Conservation (phyloP, 2,329 filamentous ascomycete species). For the Monosporascus sp. region DNA sequence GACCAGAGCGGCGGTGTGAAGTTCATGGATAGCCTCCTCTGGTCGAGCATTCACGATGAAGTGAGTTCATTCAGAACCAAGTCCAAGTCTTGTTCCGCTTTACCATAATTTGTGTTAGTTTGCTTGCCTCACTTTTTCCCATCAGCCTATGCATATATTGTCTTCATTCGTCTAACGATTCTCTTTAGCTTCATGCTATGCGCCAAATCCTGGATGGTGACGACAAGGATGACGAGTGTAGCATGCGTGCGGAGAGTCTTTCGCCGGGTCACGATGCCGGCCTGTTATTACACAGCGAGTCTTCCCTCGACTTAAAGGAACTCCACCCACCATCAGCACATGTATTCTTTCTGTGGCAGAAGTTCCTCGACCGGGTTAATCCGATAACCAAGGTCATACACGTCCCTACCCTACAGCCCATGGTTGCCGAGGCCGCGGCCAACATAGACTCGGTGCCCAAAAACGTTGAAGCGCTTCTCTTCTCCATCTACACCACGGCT, state of each 20-base stretch:
- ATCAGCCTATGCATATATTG: not conserved
- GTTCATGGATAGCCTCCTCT: conserved; percentile 54
- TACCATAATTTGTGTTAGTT: too few species aligned
- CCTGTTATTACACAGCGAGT: conserved; percentile 41
- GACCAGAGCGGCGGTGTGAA: conserved; percentile 47
- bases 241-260: conserved; percentile 36
- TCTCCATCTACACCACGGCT: conserved; percentile 61
- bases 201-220: conserved; percentile 54
- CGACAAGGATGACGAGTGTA: conserved; percentile 38
- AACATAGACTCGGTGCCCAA: conserved; percentile 50
- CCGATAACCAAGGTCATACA: conserved; percentile 57
- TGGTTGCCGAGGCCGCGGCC: conserved; percentile 57
- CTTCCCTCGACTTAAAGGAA: conserved; percentile 36
- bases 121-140: too few species aligned
- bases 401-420: conserved; percentile 61
- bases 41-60: conserved; percentile 51
- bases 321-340: conserved; percentile 62
- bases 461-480: conserved; percentile 57
- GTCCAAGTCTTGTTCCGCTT: too few species aligned
- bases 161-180: conserved; percentile 10
- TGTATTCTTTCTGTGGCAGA: conserved; percentile 68
- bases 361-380: conserved; percentile 69
- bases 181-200: conserved; percentile 49
- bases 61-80: conserved; percentile 30
- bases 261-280: conserved; percentile 50